Base-by-base conservation (phyloP, 768 basidiomycete genomes). In the Ramaria rubella region DNA sequence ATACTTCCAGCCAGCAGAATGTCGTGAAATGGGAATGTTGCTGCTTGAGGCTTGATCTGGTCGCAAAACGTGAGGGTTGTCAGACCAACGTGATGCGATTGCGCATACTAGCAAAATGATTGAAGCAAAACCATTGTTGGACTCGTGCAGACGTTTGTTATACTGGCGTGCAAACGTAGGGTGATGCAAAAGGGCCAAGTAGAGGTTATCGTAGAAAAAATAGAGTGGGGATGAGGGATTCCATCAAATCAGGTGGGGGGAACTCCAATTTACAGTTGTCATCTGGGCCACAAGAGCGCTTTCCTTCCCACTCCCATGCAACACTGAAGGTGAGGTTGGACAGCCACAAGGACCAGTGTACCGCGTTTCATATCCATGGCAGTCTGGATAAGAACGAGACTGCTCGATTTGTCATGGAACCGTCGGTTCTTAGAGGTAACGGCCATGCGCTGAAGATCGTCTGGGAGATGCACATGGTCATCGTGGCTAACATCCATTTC, bases 61-160 rank as follows among this genome's bases (percentile, higher is more conserved):
- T 9, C 74, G 60, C 38, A 75, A 58, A 1, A 83, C 80, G 9
- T 85, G 73, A 1, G 74, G 76, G 63, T 91, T 85, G 57, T 83
- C 72, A n/a, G 80, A 64, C 67, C 73, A 72, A 64, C 81, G 64
- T 0, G 87, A 73, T 2, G 77, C 90, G 19, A 82, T 72, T 0
- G 91, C 88, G 63, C 87, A 90, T 0, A 90, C 79, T 1, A 89
- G 74, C 5, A 92, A 72, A 24, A 89, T 76, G 0, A 80, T 77
- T 1, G 77, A 68, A 0, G 75, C 80, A 63, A 93, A 90, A 0
- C 71, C 63, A 0, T 73, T 53, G 54, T 87, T 74, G 1, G 62
- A 67, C 17, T 74, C 65, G 62, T 89, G 82, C 1, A 81, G 62
- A 0, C 77, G 77, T 4, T 78, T 74, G 1, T 60, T 62, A 23